Percentiles rank a stretch among this genome's conserved stretches.
phyloP scores from a whole-genome alignment of 352 stramenopile genomes.

The Globisporangium barbulae region DNA sequence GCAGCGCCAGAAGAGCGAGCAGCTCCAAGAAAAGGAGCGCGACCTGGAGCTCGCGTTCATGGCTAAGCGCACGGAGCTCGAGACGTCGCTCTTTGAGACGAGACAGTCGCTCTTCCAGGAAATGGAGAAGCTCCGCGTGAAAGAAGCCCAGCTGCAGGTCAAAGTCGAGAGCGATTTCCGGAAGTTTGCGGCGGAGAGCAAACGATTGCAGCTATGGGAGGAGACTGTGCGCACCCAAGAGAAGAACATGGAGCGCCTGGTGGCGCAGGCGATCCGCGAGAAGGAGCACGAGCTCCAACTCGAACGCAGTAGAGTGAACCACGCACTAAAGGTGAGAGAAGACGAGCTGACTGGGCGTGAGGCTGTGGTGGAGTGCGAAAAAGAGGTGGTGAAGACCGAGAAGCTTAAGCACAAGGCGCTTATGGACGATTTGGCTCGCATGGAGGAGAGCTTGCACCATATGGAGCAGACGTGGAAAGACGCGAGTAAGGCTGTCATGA shows the following conservation, averaged over 20 bases:
- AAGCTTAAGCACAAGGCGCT: conserved; percentile 11
- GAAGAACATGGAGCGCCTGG: conserved; percentile 36
- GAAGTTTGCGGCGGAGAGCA: conserved; percentile 38
- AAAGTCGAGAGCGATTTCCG: conserved; percentile 45
- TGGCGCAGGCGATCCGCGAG: conserved; percentile 38
- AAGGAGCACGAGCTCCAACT: conserved; percentile 50
- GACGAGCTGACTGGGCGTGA: conserved; percentile 33
- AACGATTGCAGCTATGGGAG: conserved; percentile 46
- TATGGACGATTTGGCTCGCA: conserved; percentile 3
- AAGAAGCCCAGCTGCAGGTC: conserved; percentile 47
- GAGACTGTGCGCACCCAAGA: conserved; percentile 43
- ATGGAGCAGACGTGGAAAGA: conserved; percentile 12
- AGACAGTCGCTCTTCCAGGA: conserved; percentile 63
- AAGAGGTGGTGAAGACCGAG: conserved; percentile 8
- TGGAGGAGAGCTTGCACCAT: conserved; percentile 14
- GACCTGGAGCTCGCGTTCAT: conserved; percentile 64
- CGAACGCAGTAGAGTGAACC: conserved; percentile 30
- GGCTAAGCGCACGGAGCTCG: conserved; percentile 42
- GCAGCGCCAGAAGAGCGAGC: conserved; percentile 38
- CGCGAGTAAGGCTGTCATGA: not conserved
- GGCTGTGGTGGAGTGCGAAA: conserved; percentile 12
- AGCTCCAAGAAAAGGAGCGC: conserved; percentile 49
- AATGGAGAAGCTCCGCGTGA: conserved; percentile 53
- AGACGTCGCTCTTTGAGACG: conserved; percentile 63
- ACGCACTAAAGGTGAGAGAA: conserved; percentile 27